Evolutionary conservation across 106 monocot species (phyloP).

Genomic region (Dendrobium officinale): DNA sequence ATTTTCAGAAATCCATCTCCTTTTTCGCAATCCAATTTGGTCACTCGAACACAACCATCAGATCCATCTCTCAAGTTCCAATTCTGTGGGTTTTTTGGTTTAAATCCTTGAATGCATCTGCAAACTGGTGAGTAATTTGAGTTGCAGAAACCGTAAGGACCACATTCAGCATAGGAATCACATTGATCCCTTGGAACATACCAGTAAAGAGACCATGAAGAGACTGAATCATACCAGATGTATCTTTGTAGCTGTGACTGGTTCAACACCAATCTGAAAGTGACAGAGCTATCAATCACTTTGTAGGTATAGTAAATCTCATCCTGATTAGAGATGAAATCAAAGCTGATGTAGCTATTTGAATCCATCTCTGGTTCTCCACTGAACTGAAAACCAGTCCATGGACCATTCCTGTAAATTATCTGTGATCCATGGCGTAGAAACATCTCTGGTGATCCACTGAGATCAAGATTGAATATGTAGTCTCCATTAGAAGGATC

Average conservation of each 20-base stretch:
- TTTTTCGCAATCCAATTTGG: conserved; percentile 25
- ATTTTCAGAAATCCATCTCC: conserved; percentile 26
- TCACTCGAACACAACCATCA: conserved; percentile 36
- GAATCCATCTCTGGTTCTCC: neutral
- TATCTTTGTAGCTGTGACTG: conserved; percentile 9
- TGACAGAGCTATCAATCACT: conserved; percentile 8
- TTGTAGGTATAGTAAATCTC: neutral
- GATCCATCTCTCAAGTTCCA: conserved; percentile 34
- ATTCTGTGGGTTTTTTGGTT: conserved; percentile 16
- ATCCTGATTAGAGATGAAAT: conserved; percentile 4
- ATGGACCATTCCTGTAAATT: neutral
- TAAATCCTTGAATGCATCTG: conserved; percentile 36
- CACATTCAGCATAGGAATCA: conserved; percentile 28
- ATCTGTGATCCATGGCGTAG: neutral
- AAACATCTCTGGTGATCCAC: conserved; percentile 1
- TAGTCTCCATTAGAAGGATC: neutral
- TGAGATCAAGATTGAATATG: neutral
- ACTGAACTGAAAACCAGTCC: neutral
- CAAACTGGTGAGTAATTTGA: conserved; percentile 18
- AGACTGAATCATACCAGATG: conserved; percentile 14
- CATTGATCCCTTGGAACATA: conserved; percentile 22
- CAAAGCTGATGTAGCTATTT: neutral
- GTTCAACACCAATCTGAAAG: conserved; percentile 13
- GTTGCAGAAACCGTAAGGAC: conserved; percentile 40
- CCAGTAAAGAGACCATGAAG: conserved; percentile 30